These are phyloP conservation scores for Jamesozyma rosinii DNA, from an alignment of 805 yeast genomes.

Conservation along the genomic window DNA sequence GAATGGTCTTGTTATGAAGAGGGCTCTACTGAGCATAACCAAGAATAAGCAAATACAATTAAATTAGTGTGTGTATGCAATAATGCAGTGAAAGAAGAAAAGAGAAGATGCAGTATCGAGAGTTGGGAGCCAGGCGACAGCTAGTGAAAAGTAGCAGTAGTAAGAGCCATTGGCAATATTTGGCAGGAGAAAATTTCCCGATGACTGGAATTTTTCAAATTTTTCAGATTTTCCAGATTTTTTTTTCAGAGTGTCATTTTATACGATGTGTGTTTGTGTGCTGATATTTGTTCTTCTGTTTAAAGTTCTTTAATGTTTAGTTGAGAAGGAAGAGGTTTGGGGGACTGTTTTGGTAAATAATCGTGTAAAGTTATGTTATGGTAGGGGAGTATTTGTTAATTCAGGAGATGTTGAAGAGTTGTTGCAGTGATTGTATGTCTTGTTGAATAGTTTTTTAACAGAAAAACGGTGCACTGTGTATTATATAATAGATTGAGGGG, in stretches of 20 bases:
- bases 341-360: too few relatives aligned
- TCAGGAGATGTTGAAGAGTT: too few relatives aligned
- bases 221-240: not conserved
- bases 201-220: not conserved
- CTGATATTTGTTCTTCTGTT: too few relatives aligned
- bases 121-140: not conserved
- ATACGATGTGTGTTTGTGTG: too few relatives aligned
- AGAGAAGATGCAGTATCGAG: not conserved
- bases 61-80: not conserved
- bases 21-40: conserved; percentile 4
- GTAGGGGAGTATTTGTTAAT: too few relatives aligned
- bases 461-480: too few relatives aligned
- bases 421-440: too few relatives aligned
- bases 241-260: not conserved
- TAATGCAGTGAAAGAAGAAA: not conserved
- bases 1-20: not conserved
- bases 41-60: not conserved
- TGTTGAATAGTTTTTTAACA: too few relatives aligned
- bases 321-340: too few relatives aligned
- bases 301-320: too few relatives aligned
- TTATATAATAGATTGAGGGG: too few relatives aligned
- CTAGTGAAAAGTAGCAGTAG: not conserved
- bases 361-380: too few relatives aligned
- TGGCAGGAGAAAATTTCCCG: not conserved
- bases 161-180: not conserved